These are phyloP conservation scores for Closterium sp. DNA, from an alignment of 139 green algal species.

Conservation along the genomic window DNA sequence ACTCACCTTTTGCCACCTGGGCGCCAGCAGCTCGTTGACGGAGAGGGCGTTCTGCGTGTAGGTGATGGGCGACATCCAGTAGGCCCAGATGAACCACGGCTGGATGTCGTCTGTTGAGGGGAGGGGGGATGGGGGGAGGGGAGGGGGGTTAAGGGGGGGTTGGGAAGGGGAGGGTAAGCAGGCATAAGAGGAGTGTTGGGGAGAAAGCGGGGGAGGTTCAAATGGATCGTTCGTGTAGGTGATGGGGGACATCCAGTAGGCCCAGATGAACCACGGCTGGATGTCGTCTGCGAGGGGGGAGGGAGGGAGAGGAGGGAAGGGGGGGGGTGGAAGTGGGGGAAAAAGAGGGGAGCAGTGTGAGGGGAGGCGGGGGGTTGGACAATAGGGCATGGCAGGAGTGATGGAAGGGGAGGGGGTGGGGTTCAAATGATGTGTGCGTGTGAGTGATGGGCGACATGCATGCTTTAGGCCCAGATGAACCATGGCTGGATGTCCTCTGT, in stretches of 20 bases:
- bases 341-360: conserved; percentile 62
- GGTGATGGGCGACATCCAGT: conserved; percentile 65
- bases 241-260: conserved; percentile 58
- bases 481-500: conserved; percentile 46
- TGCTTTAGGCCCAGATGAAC: too few relatives aligned
- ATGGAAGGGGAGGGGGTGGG: too few relatives aligned
- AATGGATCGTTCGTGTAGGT: too few relatives aligned
- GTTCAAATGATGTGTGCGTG: too few relatives aligned
- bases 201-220: too few relatives aligned
- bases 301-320: background rate
- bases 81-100: conserved; percentile 60
- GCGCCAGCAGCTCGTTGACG: conserved; percentile 66
- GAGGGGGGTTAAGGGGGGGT: conserved; percentile 59
- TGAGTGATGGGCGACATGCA: too few relatives aligned
- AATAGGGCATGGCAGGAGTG: too few relatives aligned
- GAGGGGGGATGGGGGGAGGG: too few relatives aligned
- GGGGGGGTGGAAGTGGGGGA: conserved; percentile 1
- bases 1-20: conserved; percentile 51
- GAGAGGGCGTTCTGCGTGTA: conserved; percentile 62
- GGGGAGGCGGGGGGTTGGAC: too few relatives aligned
- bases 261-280: conserved; percentile 54
- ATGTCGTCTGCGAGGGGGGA: conserved; percentile 6
- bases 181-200: too few relatives aligned
- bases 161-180: conserved; percentile 55
- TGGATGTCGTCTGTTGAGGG: conserved; percentile 34